Evolutionary conservation across 2,329 filamentous ascomycete genomes (phyloP).

Genomic region (Fusarium brachygibbosum): DNA sequence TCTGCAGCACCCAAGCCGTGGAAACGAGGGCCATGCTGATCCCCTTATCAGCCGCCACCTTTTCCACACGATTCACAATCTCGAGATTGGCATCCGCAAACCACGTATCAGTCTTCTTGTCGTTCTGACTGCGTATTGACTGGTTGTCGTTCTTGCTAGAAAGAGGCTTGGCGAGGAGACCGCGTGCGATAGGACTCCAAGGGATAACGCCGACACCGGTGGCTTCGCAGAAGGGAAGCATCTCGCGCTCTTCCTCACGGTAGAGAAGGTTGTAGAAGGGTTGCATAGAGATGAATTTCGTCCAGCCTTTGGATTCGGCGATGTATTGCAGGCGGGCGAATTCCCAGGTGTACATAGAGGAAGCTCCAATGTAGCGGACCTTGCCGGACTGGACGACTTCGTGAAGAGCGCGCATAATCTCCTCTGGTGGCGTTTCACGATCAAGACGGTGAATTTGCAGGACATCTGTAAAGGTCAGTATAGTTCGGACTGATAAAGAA

Average conservation of each 20-base stretch:
- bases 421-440: slow-evolving; percentile 58
- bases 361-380: slow-evolving; percentile 67
- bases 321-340: slow-evolving; percentile 66
- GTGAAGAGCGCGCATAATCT: slow-evolving; percentile 72
- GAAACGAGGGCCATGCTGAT: slow-evolving; percentile 75
- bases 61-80: slow-evolving; percentile 59
- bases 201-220: slow-evolving; percentile 55
- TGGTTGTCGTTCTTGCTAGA: slow-evolving; percentile 29
- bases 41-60: slow-evolving; percentile 69
- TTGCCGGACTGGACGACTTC: slow-evolving; percentile 70
- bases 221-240: slow-evolving; percentile 56
- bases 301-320: slow-evolving; percentile 68
- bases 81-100: slow-evolving; percentile 49
- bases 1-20: slow-evolving; percentile 72
- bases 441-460: slow-evolving; percentile 74
- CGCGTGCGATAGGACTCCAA: slow-evolving; percentile 53
- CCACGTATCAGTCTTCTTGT: slow-evolving; percentile 43
- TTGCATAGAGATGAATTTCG: slow-evolving; percentile 71
- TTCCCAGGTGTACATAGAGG: slow-evolving; percentile 64
- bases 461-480: slow-evolving; percentile 60
- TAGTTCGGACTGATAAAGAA: fast-evolving
- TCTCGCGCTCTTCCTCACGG: slow-evolving; percentile 68
- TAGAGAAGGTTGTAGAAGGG: slow-evolving; percentile 70
- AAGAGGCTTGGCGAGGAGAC: slow-evolving; percentile 51
- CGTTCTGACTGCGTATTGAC: slow-evolving; percentile 38